phyloP scores from a whole-genome alignment of 2,329 filamentous ascomycete genomes.

The Penicillium sp. region DNA sequence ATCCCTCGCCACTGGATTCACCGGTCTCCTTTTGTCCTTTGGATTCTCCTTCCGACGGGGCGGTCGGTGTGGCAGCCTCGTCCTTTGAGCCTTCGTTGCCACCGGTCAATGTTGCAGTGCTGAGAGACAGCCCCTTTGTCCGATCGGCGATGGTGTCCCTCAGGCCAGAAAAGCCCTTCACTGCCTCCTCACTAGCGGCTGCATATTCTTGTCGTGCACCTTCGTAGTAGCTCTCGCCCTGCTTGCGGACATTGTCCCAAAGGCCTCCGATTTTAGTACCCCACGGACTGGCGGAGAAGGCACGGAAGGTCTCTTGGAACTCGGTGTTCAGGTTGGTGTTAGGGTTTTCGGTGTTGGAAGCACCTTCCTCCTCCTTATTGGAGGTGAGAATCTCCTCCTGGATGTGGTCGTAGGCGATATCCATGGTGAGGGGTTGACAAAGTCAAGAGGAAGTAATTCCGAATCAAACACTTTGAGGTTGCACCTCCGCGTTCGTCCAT shows the following conservation, averaged over 20 bases:
- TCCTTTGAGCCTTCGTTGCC: slow-evolving; percentile 28
- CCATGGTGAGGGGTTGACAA: slow-evolving; percentile 59
- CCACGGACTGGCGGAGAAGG: slow-evolving; percentile 89
- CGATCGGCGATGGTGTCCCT: slow-evolving; percentile 67
- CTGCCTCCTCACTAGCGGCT: slow-evolving; percentile 76
- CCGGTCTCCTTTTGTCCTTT: slow-evolving; percentile 28
- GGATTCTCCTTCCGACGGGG: slow-evolving; percentile 19
- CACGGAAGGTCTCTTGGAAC: slow-evolving; percentile 92
- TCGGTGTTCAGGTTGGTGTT: slow-evolving; percentile 73
- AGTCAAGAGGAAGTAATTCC: slow-evolving; percentile 8
- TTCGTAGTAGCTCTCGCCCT: slow-evolving; percentile 87
- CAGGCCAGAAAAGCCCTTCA: slow-evolving; percentile 74
- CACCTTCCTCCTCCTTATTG: slow-evolving; percentile 51
- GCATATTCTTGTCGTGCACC: slow-evolving; percentile 79
- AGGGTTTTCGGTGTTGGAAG: slow-evolving; percentile 33
- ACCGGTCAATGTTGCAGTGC: slow-evolving; percentile 32
- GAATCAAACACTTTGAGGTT: slow-evolving; percentile 17
- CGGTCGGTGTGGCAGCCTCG: slow-evolving; percentile 31
- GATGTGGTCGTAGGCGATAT: slow-evolving; percentile 96
- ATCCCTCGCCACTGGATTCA: slow-evolving; percentile 52
- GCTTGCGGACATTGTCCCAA: slow-evolving; percentile 88
- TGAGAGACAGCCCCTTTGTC: slow-evolving; percentile 72
- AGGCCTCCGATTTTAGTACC: slow-evolving; percentile 84
- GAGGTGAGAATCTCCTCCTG: slow-evolving; percentile 72
- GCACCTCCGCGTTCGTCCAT: slow-evolving; percentile 31